Percentiles rank a stretch among this genome's conserved stretches.
Evolutionary conservation across 2,329 filamentous ascomycete species (phyloP).

Genomic region (Penicillium sp.): DNA sequence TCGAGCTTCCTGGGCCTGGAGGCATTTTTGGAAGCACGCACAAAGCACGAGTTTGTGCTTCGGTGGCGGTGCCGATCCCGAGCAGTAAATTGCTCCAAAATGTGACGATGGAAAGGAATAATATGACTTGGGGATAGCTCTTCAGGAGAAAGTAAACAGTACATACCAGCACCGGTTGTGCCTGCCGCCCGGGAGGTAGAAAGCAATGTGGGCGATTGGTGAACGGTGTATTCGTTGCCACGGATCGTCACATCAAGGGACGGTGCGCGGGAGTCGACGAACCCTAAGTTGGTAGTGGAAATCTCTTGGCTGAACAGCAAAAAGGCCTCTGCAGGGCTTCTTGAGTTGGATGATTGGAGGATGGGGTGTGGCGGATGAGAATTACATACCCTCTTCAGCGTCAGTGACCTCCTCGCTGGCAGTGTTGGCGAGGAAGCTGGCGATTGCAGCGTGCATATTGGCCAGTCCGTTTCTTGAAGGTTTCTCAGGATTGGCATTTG

Average conservation of each 20-base stretch:
- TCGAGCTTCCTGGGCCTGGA: no score
- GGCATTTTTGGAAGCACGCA: background rate
- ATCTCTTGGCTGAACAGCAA: conserved; percentile 77
- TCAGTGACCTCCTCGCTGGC: conserved; percentile 55
- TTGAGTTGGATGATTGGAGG: conserved; percentile 3
- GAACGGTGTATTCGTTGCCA: conserved; percentile 70
- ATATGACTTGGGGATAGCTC: background rate
- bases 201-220: conserved; percentile 81
- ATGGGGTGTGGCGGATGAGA: background rate
- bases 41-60: conserved; percentile 5
- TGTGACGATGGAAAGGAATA: background rate
- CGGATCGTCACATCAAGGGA: conserved; percentile 68
- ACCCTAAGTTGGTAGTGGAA: conserved; percentile 77
- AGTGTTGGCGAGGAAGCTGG: conserved; percentile 36
- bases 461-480: background rate
- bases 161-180: conserved; percentile 69
- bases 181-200: conserved; percentile 72
- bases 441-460: conserved; percentile 20
- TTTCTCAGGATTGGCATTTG: background rate
- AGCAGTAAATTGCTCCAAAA: background rate
- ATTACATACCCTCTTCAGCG: conserved; percentile 59
- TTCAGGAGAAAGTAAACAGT: background rate
- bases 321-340: conserved; percentile 70
- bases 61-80: background rate
- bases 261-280: conserved; percentile 71